These are phyloP conservation scores for Berkeleyomyces basicola DNA, from an alignment of 2,329 filamentous ascomycete genomes.

Conservation along the genomic window DNA sequence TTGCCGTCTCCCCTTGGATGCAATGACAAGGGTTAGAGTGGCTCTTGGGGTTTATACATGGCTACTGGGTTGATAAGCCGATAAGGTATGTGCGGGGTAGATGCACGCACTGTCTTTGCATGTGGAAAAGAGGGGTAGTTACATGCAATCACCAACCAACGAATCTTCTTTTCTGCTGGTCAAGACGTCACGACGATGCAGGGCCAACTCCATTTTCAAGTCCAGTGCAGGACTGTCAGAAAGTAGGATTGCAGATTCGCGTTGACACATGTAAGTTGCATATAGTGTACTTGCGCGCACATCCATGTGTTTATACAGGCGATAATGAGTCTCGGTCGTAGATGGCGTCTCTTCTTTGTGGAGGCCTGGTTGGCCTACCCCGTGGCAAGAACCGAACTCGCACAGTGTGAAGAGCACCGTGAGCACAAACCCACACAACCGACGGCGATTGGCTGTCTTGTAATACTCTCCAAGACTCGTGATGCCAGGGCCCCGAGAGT, in stretches of 20 bases:
- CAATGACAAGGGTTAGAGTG: conserved; percentile 3
- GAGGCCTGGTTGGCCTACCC: neutral
- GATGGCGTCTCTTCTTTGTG: too few relatives aligned
- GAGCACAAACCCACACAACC: neutral
- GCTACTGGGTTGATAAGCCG: conserved; percentile 5
- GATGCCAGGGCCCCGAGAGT: neutral
- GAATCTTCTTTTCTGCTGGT: neutral
- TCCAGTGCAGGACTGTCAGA: neutral
- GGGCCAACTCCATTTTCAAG: too few relatives aligned
- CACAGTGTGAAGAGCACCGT: neutral
- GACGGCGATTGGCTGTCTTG: neutral
- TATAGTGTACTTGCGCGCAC: neutral
- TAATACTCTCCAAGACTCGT: neutral
- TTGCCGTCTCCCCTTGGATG: neutral
- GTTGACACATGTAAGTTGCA: neutral
- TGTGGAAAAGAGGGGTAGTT: neutral
- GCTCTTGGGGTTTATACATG: neutral
- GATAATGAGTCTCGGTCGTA: neutral
- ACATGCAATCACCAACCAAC: neutral
- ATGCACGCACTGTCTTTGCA: neutral
- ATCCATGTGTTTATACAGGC: neutral
- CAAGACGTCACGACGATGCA: neutral
- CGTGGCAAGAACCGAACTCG: neutral
- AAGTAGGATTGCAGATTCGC: neutral
- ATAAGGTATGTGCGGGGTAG: neutral